These are phyloP conservation scores for Roridomyces roridus DNA, from an alignment of 768 basidiomycete genomes.

Conservation along the genomic window DNA sequence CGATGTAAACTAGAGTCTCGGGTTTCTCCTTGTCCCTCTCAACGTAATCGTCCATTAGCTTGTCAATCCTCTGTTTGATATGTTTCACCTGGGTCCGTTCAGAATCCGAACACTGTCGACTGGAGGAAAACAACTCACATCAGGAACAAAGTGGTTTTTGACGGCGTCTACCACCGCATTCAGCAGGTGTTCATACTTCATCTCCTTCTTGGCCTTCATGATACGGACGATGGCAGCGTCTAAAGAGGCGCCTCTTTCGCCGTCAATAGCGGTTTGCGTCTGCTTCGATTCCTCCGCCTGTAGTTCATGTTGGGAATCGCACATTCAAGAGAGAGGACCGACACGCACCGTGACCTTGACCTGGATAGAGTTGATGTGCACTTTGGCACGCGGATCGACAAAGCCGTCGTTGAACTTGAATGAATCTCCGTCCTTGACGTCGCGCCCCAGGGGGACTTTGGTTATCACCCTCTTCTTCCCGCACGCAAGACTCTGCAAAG, in stretches of 20 bases:
- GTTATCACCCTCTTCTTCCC: slow-evolving; percentile 88
- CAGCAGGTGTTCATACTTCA: slow-evolving; percentile 80
- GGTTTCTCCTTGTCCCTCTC: slow-evolving; percentile 75
- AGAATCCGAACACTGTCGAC: too few relatives aligned
- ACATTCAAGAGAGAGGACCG: background rate
- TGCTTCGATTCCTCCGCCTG: slow-evolving; percentile 86
- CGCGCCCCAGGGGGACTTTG: slow-evolving; percentile 80
- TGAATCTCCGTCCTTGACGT: slow-evolving; percentile 75
- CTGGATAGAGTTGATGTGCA: slow-evolving; percentile 97
- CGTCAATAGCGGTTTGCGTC: slow-evolving; percentile 85
- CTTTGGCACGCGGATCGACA: slow-evolving; percentile 74
- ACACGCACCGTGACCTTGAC: slow-evolving; percentile 84
- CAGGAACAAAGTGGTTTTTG: slow-evolving; percentile 85
- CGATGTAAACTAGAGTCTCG: slow-evolving; percentile 81
- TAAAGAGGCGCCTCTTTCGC: slow-evolving; percentile 83
- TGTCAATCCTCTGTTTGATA: slow-evolving; percentile 87
- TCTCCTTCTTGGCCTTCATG: slow-evolving; percentile 92
- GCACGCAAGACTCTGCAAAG: slow-evolving; percentile 90
- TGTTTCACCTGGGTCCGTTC: too few relatives aligned
- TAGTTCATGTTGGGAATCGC: slow-evolving; percentile 1
- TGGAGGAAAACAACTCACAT: too few relatives aligned
- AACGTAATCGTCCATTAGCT: slow-evolving; percentile 90
- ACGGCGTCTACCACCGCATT: slow-evolving; percentile 87
- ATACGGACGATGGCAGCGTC: slow-evolving; percentile 97
- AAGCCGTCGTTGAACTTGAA: slow-evolving; percentile 88